Evolutionary conservation across 257 asterid genomes (phyloP), one percentile per base, ranked within the genome.

Genomic region (Nicotiana paniculata): DNA sequence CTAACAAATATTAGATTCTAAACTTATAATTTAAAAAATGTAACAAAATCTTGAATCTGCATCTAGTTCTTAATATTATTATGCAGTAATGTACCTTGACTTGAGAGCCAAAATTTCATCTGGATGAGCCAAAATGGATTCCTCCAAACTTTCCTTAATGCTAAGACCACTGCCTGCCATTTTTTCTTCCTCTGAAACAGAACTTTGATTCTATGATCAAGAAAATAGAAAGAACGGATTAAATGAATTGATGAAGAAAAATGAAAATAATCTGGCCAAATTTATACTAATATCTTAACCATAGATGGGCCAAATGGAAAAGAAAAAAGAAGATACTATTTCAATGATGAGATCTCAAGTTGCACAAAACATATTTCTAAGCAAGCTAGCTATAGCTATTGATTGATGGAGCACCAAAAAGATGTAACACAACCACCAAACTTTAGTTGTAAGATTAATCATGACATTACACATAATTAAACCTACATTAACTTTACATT

Each of bases 141-240:
- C 61, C 57, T 37, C 77, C 85, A 75, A 72, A 75, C 81, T 51
- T 55, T 82, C 81, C 77, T 61, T 75, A 43, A 75, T 70, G 77
- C 85, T 82, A 39, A 46, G 77, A 82, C 77, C 79, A 81, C 65
- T 67, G 35, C 58, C 68, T 30, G 53, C 69, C 75, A 67, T 74
- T 21, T 75, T 15, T 6, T 39, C 24, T 7, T 4, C 26, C 79
- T 26, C 21, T 74, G 28, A 26, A 75, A 75, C 80, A 26, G 46
- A 75, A 26, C 63, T 26, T 51, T 75, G 46, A 13, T 33, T 26
- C 46, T 51, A 58, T 75, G 24, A 21, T 75, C 7, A 75, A 75
- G 43, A 15, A 75, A 75, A 58, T 24, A 65, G 66, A 81, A 81
- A 17, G 17, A 32, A 37, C 1, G 35, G 51, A n/a, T 30, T 11